These are phyloP conservation scores for Penicillium chermesinum DNA, from an alignment of 495 filamentous ascomycete genomes.

Conservation along the genomic window DNA sequence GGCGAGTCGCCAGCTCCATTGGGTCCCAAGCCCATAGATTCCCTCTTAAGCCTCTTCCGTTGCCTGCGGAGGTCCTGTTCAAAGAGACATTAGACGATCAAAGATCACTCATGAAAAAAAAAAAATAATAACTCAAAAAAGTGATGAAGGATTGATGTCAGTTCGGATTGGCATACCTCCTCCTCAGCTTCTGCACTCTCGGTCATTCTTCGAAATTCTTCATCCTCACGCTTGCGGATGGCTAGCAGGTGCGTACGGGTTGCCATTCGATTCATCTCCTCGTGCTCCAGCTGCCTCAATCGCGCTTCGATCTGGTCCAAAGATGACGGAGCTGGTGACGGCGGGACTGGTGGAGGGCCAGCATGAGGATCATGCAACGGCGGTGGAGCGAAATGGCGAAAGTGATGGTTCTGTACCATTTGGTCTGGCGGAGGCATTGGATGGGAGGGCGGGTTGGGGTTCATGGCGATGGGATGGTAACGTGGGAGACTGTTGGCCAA, in stretches of 20 bases:
- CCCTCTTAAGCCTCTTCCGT: constrained; percentile 42
- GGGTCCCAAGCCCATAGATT: constrained; percentile 42
- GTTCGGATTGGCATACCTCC: constrained; percentile 45
- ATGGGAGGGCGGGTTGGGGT: constrained; percentile 35
- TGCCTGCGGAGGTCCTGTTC: constrained; percentile 43
- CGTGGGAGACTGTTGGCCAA: constrained; percentile 35
- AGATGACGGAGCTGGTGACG: constrained; percentile 24
- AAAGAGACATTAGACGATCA: constrained; percentile 4
- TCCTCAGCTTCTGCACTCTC: constrained; percentile 44
- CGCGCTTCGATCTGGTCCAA: constrained; percentile 44
- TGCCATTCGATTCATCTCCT: constrained; percentile 42
- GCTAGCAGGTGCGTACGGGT: constrained; percentile 40
- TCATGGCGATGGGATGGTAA: constrained; percentile 47
- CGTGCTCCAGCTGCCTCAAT: constrained; percentile 43
- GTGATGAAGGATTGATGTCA: too few species aligned
- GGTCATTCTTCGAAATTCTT: constrained; percentile 45
- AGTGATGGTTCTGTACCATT: constrained; percentile 37
- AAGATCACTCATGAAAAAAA: too few species aligned
- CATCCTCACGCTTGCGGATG: constrained; percentile 45
- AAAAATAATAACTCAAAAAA: too few species aligned
- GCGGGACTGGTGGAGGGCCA: constrained; percentile 23
- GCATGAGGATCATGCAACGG: constrained; percentile 35
- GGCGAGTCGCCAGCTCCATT: constrained; percentile 38
- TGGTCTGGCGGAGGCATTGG: constrained; percentile 33
- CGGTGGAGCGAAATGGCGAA: constrained; percentile 30